Evolutionary conservation across 495 filamentous ascomycete genomes (phyloP).

Genomic region (Letharia columbiana): DNA sequence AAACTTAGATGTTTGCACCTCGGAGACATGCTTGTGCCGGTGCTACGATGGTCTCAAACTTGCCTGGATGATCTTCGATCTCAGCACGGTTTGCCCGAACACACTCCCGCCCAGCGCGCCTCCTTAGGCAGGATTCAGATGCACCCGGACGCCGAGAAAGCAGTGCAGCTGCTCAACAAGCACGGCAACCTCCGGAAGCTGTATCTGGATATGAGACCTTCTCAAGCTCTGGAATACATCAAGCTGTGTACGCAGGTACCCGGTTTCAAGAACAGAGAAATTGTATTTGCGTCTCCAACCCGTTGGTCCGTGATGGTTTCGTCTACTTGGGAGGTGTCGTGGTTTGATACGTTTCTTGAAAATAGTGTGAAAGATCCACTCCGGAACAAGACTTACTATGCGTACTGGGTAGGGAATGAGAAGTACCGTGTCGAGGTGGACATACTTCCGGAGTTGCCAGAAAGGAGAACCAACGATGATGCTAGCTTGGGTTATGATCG

Average conservation of each 20-base stretch:
- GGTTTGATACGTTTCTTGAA: background rate
- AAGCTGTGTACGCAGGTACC: background rate
- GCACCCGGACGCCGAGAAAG: background rate
- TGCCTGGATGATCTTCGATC: background rate
- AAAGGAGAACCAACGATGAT: background rate
- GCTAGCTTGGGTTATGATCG: background rate
- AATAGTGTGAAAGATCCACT: background rate
- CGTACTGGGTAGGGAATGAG: background rate
- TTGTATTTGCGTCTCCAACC: background rate
- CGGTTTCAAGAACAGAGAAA: background rate
- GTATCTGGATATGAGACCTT: background rate
- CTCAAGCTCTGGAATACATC: background rate
- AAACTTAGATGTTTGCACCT: background rate
- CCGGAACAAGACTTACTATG: background rate
- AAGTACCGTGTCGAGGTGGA: constrained; percentile 1
- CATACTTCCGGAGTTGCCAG: background rate
- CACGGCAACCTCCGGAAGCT: background rate
- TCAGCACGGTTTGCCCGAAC: background rate
- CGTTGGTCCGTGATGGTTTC: background rate
- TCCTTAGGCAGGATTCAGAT: background rate
- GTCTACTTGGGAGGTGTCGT: background rate
- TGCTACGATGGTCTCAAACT: background rate
- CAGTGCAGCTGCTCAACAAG: background rate
- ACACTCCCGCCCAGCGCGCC: background rate
- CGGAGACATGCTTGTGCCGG: background rate